Evolutionary conservation across 108 stramenopile species (phyloP).

Genomic region (Nitzschia sp.): DNA sequence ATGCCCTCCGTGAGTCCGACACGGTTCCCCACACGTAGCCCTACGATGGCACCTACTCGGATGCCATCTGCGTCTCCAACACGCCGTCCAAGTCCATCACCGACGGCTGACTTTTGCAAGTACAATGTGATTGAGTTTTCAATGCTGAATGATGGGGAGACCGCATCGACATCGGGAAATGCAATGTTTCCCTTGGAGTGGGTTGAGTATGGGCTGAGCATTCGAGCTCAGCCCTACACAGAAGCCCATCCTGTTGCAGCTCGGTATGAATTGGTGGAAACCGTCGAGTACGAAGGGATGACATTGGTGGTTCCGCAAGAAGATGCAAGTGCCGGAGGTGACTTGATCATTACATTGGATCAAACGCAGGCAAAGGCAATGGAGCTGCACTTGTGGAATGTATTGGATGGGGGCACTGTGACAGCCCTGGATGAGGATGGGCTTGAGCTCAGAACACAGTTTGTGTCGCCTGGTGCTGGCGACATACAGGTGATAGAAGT

Average conservation of each 20-base stretch:
- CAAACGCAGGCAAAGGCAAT: slow-evolving; percentile 1
- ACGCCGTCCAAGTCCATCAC: slow-evolving; percentile 1
- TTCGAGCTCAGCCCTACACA: not conserved
- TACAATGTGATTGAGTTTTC: slow-evolving; percentile 12
- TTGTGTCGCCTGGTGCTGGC: not conserved
- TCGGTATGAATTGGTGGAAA: not conserved
- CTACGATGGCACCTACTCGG: not conserved
- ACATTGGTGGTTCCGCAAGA: slow-evolving; percentile 2
- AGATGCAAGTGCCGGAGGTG: not conserved
- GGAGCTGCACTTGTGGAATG: slow-evolving; percentile 2
- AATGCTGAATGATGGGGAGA: not conserved
- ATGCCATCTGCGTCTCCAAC: not conserved
- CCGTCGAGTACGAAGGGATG: not conserved
- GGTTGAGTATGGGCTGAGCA: not conserved
- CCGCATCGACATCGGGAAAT: not conserved
- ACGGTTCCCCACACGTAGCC: not conserved
- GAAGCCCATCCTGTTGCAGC: not conserved
- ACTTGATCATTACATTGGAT: slow-evolving; percentile 6
- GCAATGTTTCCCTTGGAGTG: not conserved
- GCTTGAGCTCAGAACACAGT: not conserved
- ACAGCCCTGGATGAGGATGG: not conserved
- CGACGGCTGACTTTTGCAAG: slow-evolving; percentile 6
- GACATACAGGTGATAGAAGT: not conserved
- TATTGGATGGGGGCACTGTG: not conserved
- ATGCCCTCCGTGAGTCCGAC: slow-evolving; percentile 12